Base-by-base conservation (phyloP, 371 early-diverging fungal species). In the Dichotomocladium elegans region DNA sequence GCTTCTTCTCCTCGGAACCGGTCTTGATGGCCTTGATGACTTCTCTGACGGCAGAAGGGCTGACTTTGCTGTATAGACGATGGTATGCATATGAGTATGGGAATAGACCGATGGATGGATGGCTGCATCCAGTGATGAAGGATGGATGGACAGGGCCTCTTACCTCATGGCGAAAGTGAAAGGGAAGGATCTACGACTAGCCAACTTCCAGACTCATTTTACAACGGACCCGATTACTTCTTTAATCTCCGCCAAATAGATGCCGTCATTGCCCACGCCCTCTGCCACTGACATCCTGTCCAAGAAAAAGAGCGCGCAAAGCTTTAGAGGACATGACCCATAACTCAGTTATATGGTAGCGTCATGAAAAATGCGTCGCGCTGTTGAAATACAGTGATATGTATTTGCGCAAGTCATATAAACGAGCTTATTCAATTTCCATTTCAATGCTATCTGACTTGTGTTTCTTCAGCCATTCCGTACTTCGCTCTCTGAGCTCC, bases 31-130 rank as follows among this genome's bases (percentile, higher is more conserved):
- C 68, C 45, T 70, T 60, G 61, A 93, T 82, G 65, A 87, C 77
- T 57, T 89, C 90, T 74, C 94, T 89, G 78, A 92, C 93, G 82
- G 90, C 87, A 68, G 89, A 70, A 70, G 89, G 90, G 71, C 83
- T 85, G 68, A 94, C 83, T 76, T 96, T 94, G 83, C 89, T 91
- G 64, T 60, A 34, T 15, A 12, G 21, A 33, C 7, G 22, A 2
- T 48, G 33, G 15, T 30, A 21, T 5, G 1, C 10, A 21, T 8
- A 17, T 22, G 21, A 8, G 25, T 17, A 25, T 24, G 12, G 3
- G 37, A 37, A 17, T 52, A 27, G 41, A 41, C 26, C 15, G 30
- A 47, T 35, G 46, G 27, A 44, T 46, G 54, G 12, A 44, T 53
- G 45, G 53, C 31, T 44, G 30, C 15, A 19, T 34, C 3, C 19